Conservation (phyloP, 2,329 filamentous ascomycete species). For the Aureobasidium sp. region DNA sequence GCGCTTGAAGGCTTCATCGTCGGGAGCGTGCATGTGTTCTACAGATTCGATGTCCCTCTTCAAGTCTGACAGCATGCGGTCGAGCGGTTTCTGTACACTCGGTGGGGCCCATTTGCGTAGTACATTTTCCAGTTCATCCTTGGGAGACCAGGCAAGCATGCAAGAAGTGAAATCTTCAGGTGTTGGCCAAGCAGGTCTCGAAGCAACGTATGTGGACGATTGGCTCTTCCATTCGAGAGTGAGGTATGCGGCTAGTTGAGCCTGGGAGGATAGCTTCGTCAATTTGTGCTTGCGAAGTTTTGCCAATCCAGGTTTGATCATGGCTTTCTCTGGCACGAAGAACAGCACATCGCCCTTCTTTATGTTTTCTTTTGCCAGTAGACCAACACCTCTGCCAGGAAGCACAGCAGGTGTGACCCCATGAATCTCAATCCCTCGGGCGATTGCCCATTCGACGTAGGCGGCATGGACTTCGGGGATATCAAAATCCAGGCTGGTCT, state of each 20-base stretch:
- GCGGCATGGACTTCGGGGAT: conserved; percentile 33
- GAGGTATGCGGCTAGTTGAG: conserved; percentile 52
- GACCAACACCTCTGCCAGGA: conserved; percentile 66
- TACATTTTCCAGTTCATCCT: conserved; percentile 35
- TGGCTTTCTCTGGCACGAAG: conserved; percentile 52
- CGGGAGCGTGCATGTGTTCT: conserved; percentile 9
- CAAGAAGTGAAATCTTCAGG: conserved; percentile 49
- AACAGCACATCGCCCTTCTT: conserved; percentile 55
- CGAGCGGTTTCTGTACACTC: conserved; percentile 24
- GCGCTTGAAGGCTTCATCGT: conserved; percentile 15
- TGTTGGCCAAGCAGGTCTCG: conserved; percentile 61
- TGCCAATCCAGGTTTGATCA: conserved; percentile 55
- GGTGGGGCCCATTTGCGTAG: conserved; percentile 33
- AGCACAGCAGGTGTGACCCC: conserved; percentile 60
- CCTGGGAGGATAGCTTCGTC: conserved; percentile 41
- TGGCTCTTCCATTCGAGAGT: conserved; percentile 1
- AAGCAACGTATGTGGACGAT: conserved; percentile 32
- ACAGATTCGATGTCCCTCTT: conserved; percentile 19
- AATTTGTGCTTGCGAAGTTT: conserved; percentile 35
- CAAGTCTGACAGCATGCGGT: conserved; percentile 24
- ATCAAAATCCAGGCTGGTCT: not conserved
- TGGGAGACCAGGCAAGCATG: conserved; percentile 41
- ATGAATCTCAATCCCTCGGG: conserved; percentile 57
- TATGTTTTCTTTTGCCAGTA: conserved; percentile 60
- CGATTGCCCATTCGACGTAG: conserved; percentile 61